Conservation (phyloP, 1,284 basidiomycete genomes). For the Apiotrichum montevideense region DNA sequence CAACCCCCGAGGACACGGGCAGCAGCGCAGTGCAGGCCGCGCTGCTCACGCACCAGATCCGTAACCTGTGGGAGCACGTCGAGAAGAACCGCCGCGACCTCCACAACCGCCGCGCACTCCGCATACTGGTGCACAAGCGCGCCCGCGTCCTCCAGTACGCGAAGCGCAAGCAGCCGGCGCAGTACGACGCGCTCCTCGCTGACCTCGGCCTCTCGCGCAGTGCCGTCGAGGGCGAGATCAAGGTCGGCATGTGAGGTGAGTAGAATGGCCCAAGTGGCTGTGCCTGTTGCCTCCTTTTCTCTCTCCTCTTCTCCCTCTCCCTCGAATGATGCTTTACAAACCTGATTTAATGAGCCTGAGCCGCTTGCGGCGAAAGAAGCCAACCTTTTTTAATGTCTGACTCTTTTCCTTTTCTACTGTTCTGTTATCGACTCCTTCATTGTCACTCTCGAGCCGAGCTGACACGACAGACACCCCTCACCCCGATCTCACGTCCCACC, state of each 20-base stretch:
- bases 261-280: background rate
- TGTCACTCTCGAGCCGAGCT: background rate
- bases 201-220: constrained; percentile 70
- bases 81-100: constrained; percentile 65
- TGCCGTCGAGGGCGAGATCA: constrained; percentile 82
- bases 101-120: constrained; percentile 66
- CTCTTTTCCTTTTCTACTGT: background rate
- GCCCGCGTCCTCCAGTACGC: constrained; percentile 79
- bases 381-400: constrained; percentile 21
- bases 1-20: constrained; percentile 57
- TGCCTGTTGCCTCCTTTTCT: too few relatives aligned
- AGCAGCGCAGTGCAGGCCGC: constrained; percentile 85
- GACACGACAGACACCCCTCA: background rate
- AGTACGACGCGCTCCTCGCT: constrained; percentile 67
- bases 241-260: constrained; percentile 47
- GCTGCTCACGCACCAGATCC: constrained; percentile 76
- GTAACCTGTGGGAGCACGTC: constrained; percentile 72
- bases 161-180: constrained; percentile 58
- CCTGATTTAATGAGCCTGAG: constrained; percentile 49
- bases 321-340: constrained; percentile 42
- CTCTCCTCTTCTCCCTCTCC: too few relatives aligned
- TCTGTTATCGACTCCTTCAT: background rate
- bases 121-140: constrained; percentile 70
- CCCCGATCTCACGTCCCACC: background rate
- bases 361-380: constrained; percentile 23